phyloP scores from a whole-genome alignment of 768 basidiomycete species.

The Termitomyces sp. region DNA sequence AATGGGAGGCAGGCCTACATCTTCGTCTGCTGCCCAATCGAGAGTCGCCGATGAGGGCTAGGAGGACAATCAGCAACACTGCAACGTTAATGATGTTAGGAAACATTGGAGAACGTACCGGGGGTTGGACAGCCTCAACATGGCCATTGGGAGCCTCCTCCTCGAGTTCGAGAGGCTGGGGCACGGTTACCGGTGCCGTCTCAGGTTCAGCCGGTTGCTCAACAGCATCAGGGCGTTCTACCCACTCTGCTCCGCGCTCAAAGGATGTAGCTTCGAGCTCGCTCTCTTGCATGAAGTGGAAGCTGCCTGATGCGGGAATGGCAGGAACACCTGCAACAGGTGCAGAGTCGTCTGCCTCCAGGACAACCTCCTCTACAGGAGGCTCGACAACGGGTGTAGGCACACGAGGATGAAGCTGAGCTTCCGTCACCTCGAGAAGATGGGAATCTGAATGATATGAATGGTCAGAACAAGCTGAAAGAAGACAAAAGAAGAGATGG shows the following conservation, averaged over 20 bases:
- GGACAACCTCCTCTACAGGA: constrained; percentile 9
- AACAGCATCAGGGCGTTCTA: constrained; percentile 42
- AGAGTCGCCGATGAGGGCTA: constrained; percentile 34
- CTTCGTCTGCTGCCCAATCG: constrained; percentile 86
- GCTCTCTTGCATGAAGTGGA: constrained; percentile 81
- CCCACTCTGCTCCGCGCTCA: constrained; percentile 54
- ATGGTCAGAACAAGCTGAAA: constrained; percentile 2
- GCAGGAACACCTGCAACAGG: constrained; percentile 39
- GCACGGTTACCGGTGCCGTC: constrained; percentile 15
- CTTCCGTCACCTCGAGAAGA: constrained; percentile 52
- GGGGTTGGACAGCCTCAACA: constrained; percentile 9
- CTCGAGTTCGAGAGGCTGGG: constrained; percentile 9
- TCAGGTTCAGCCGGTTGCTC: constrained; percentile 20
- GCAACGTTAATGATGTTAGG: not conserved
- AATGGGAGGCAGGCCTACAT: constrained; percentile 73
- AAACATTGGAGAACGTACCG: constrained; percentile 4
- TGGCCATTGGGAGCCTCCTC: constrained; percentile 16
- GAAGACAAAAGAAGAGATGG: constrained; percentile 6
- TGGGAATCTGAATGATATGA: constrained; percentile 47
- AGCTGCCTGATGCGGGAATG: constrained; percentile 45
- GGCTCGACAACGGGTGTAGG: constrained; percentile 36
- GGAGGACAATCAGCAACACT: not conserved
- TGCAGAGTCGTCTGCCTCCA: constrained; percentile 17
- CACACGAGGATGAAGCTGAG: constrained; percentile 44
- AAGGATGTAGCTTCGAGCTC: constrained; percentile 59